These are phyloP conservation scores for Alnus glutinosa DNA, from an alignment of 306 rosid species.

Conservation along the genomic window DNA sequence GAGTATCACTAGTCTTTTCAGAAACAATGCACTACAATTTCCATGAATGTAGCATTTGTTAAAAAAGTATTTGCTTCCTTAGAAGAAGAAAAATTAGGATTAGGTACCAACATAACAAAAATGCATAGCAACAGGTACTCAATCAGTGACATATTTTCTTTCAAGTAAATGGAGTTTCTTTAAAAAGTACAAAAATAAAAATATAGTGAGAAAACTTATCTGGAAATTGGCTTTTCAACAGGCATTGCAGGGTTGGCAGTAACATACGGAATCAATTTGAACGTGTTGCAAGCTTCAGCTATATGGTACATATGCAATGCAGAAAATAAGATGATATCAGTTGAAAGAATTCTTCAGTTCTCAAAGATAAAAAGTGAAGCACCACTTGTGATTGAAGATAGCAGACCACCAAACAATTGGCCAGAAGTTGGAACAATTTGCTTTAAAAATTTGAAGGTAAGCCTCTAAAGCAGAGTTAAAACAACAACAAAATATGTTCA, in stretches of 20 bases:
- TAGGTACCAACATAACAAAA: background rate
- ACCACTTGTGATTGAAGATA: slow-evolving; percentile 69
- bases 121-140: background rate
- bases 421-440: slow-evolving; percentile 81
- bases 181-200: background rate
- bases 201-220: background rate
- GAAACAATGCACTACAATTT: background rate
- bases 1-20: slow-evolving; percentile 34
- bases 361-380: slow-evolving; percentile 75
- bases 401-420: slow-evolving; percentile 80
- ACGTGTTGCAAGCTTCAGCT: slow-evolving; percentile 80
- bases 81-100: background rate
- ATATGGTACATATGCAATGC: slow-evolving; percentile 98
- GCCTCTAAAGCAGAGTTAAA: slow-evolving; percentile 13
- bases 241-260: slow-evolving; percentile 98
- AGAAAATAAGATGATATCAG: slow-evolving; percentile 94
- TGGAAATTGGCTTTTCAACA: slow-evolving; percentile 36
- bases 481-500: slow-evolving; percentile 1
- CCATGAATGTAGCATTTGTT: background rate
- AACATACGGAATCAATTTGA: slow-evolving; percentile 90
- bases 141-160: background rate
- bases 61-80: background rate
- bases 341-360: slow-evolving; percentile 90
- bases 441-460: slow-evolving; percentile 73
- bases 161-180: background rate